Evolutionary conservation across 2,329 filamentous ascomycete genomes (phyloP).

Genomic region (Beauveria varroae): DNA sequence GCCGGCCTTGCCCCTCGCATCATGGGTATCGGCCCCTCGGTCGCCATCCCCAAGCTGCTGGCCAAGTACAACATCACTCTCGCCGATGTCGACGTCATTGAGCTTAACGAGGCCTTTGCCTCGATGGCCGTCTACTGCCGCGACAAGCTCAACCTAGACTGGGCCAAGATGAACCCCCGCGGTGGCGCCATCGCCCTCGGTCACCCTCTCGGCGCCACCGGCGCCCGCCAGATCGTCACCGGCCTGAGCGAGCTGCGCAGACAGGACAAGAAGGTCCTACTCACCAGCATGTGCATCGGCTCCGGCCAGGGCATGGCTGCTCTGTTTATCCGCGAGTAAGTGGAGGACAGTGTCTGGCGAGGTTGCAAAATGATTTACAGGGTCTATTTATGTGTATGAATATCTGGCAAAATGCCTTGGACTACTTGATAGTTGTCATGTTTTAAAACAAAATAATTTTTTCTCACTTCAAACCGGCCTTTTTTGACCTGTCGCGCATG

Average conservation of each 20-base stretch:
- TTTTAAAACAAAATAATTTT: not conserved
- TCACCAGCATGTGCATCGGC: constrained; percentile 85
- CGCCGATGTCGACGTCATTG: constrained; percentile 79
- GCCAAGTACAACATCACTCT: constrained; percentile 68
- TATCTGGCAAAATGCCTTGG: constrained; percentile 5
- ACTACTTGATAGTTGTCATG: constrained; percentile 5
- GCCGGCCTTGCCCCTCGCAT: constrained; percentile 86
- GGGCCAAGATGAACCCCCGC: constrained; percentile 70
- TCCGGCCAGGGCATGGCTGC: constrained; percentile 64
- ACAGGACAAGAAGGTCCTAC: constrained; percentile 79
- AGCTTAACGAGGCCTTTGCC: constrained; percentile 97
- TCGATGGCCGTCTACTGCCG: constrained; percentile 96
- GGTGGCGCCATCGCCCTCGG: constrained; percentile 79
- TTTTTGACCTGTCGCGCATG: no score
- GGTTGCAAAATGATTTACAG: not conserved
- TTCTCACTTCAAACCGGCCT: not conserved
- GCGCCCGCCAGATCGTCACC: constrained; percentile 77
- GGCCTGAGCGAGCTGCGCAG: constrained; percentile 77
- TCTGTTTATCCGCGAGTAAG: constrained; percentile 40
- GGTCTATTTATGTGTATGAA: constrained; percentile 9
- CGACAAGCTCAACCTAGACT: constrained; percentile 61
- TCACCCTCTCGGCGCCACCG: constrained; percentile 74
- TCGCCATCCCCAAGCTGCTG: constrained; percentile 76
- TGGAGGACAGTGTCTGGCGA: not conserved
- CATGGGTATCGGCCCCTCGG: constrained; percentile 86